Evolutionary conservation across 352 stramenopile genomes (phyloP), one percentile per base, ranked within the genome.

Genomic region (Phytophthora pluvialis): DNA sequence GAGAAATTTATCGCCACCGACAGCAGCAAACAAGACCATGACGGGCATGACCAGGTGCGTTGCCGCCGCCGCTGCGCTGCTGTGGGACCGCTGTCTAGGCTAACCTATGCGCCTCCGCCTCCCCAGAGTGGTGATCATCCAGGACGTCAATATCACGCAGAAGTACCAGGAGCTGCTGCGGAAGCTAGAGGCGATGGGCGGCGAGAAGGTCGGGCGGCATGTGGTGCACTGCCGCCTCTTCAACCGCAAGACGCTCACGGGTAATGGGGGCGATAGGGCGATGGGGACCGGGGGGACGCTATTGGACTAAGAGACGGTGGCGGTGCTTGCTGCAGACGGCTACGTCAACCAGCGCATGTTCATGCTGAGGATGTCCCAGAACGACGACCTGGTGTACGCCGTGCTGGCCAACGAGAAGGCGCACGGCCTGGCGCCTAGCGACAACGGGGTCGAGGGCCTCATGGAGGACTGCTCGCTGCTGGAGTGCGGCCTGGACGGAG

Each of bases 321-420:
- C 13, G 9, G 12, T 18, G 38, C 21, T 13, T 67, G 21, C 6
- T 77, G 33, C 58, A 91, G 87, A 86, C 56, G 85, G 83, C 32
- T 93, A 91, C 74, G 76, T 72, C 52, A 95, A 94, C 77, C 87
- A 95, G 76, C 87, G 87, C 72, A 95, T 95, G 87, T 93, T 91
- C 78, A 91, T 95, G 83, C 73, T 95, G 49, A 70, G 87, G n/a
- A 94, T 93, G 85, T 94, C 85, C 9, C 87, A 95, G 60, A 94
- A 92, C 61, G 84, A 95, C 53, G 87, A 93, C 60, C 66, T 93
- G 29, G 82, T 95, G 58, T 95, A 94, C 70, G 85, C 87, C 1
- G 86, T 93, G 52, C 72, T 95, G 16, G 81, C 81, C 35, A 95
- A 95, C 64, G 87, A 95, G 64, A 85, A 83, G 38, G 69, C 78